A percentile compares a stretch with the other conserved stretches of the same genome.
Evolutionary conservation across 805 yeast species (phyloP).

Genomic region (Metschnikowia sp.): DNA sequence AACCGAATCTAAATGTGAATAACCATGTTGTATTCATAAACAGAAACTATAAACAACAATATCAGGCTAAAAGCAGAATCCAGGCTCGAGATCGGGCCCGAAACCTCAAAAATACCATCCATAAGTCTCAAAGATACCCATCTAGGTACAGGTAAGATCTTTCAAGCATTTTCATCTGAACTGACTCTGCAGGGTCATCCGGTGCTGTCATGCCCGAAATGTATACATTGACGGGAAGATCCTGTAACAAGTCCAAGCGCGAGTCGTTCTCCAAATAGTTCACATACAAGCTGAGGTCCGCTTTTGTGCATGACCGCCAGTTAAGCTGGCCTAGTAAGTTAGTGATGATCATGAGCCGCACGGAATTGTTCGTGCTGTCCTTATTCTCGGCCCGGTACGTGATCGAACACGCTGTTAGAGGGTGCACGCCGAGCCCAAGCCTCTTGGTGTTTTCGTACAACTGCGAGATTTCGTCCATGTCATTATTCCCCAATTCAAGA

Average conservation of each 20-base stretch:
- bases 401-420: slow-evolving; percentile 8
- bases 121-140: slow-evolving; percentile 4
- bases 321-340: slow-evolving; percentile 14
- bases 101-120: too few relatives aligned
- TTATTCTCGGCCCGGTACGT: slow-evolving; percentile 13
- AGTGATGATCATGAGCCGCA: slow-evolving; percentile 11
- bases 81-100: too few relatives aligned
- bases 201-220: slow-evolving; percentile 5
- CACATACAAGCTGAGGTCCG: slow-evolving; percentile 10
- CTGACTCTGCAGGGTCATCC: background rate
- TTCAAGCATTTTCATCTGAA: slow-evolving; percentile 8
- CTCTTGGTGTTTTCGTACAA: slow-evolving; percentile 9
- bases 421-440: slow-evolving; percentile 3
- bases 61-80: too few relatives aligned
- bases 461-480: slow-evolving; percentile 3
- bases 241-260: slow-evolving; percentile 13
- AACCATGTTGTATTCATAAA: too few relatives aligned
- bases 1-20: too few relatives aligned
- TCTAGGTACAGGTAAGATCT: slow-evolving; percentile 11
- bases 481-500: slow-evolving; percentile 6
- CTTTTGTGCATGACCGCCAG: slow-evolving; percentile 11
- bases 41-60: too few relatives aligned
- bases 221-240: slow-evolving; percentile 13
- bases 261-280: slow-evolving; percentile 11
- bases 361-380: slow-evolving; percentile 10